Evolutionary conservation across 1,284 basidiomycete species (phyloP), one percentile per base, ranked within the genome.

Genomic region (Ustilago esculenta): DNA sequence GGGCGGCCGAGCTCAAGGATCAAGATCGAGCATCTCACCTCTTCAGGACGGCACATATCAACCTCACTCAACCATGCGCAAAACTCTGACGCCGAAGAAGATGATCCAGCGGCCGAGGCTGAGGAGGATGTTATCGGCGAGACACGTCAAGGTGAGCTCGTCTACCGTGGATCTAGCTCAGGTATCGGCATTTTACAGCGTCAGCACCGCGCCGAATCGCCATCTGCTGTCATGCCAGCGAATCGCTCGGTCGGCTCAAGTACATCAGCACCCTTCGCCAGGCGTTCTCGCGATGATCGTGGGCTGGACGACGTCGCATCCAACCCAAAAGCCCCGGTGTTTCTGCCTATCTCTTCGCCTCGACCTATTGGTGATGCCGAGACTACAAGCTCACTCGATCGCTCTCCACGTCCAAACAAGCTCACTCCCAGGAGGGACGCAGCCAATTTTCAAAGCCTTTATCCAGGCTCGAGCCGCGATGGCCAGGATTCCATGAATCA

Each of bases 141-240:
- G 24, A 70, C 71, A 4, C 51, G 58, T 21, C 52, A 60, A 25
- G 76, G 76, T 14, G 70, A 76, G 33, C 57, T 73, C 5, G 63
- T 68, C n/a, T 74, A 76, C 35, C 69, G 74, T n/a, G 76, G 76
- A 3, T 73, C 72, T 2, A 74, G 71, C 40, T 74, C 72, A 8
- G 76, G 75, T 7, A 78, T 76, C 27, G 70, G 73, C 14, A 70
- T 76, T 18, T 45, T 78, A 29, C 74, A 74, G 33, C 56, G 70
- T 21, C 68, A 66, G 29, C 59, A 66, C 40, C 56, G 66, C 32
- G 54, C 61, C 21, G 58, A 65, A 15, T 64, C 67, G 8, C 67
- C 67, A 1, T 50, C 56, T 1, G 47, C 35, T 9, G 52, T 32
- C 5, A 17, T 36, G 5, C 33, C 42, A 8, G 42, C 44, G 11